A percentile compares a stretch with the other conserved stretches of the same genome.
These are phyloP conservation scores for sunflower (Helianthus annuus) DNA, from an alignment of 129 eudicot species.

Conservation along the genomic window HanXRQr2.0-SUNRISE NC_035435.2:31678604-31679103, in stretches of 20 bases:
- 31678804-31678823: conserved; percentile 26
- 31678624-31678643: not conserved
- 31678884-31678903: conserved; percentile 24
- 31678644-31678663: not conserved
- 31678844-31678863: conserved; percentile 6
- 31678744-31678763: too few relatives aligned
- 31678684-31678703: too few relatives aligned
- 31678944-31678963: conserved; percentile 39
- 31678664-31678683: too few relatives aligned
- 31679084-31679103: conserved; percentile 19
- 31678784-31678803: conserved; percentile 23
- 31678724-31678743: too few relatives aligned
- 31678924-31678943: conserved; percentile 37
- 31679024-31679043: conserved; percentile 28
- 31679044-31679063: conserved; percentile 24
- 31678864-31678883: not conserved
- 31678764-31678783: too few relatives aligned
- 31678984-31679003: conserved; percentile 38
- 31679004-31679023: conserved; percentile 40
- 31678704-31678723: too few relatives aligned
- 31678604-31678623: not conserved
- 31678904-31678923: conserved; percentile 27
- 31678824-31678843: conserved; percentile 8
- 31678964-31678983: conserved; percentile 25
- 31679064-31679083: conserved; percentile 25